Evolutionary conservation across 495 filamentous ascomycete species (phyloP), one percentile per base, ranked within the genome.

Genomic region (Neurospora sp.): DNA sequence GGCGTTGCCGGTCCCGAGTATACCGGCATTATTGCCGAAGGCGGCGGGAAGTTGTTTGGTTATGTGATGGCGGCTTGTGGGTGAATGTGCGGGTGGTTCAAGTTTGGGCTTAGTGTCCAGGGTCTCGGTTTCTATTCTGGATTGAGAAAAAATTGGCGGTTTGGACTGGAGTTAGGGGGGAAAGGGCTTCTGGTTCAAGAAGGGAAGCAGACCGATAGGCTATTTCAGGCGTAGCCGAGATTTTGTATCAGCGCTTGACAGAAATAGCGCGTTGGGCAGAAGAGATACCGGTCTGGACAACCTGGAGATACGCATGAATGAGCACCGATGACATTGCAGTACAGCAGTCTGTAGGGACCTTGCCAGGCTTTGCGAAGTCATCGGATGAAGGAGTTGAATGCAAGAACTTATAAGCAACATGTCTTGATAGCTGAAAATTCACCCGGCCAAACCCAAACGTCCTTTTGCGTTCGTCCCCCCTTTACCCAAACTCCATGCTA

Each of bases 51-150:
- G 71, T 31, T 83, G 85, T 70, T 72, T 39, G 42, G 74, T 86
- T 54, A 86, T 86, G 84, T 86, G 73, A 75, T 28, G 21, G 48
- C 11, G 21, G 43, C 21, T 48, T 39, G 9, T 11, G 38, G 38
- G n/a, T 8, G 13, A 6, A 7, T n/a, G 40, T n/a, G 19, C 19
- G 19, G 19, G 40, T 43, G 40, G 40, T 43, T n/a, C 40, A 9
- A 43, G 6, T 2, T n/a, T 43, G 40, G 40, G 40, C 40, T 43
- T 43, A n/a, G 17, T 8, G 17, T 43, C 13, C 19, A 43, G 17
- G 5, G 2, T 43, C 17, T 43, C 42, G 42, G 8, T 45, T 45
- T 45, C 42, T 45, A 6, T n/a, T 59, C 48, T 59, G 21, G 11
- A 59, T 28, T 5, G 21, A 59, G 5, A 28, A 59, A 42, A 54